phyloP scores from a whole-genome alignment of 306 rosid genomes.

The Quercus dentata region DNA sequence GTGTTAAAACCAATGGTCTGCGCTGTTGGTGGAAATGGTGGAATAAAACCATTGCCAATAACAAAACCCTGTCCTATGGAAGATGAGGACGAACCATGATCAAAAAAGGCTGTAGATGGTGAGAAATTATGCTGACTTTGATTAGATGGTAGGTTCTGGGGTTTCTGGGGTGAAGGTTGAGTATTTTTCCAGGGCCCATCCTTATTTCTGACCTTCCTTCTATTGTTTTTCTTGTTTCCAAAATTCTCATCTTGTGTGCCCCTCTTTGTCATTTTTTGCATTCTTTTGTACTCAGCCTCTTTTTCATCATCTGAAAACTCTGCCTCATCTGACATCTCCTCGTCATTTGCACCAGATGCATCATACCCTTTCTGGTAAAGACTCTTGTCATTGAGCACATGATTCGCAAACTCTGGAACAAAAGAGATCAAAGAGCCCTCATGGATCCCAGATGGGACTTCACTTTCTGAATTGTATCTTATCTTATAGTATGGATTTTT shows the following conservation, averaged over 20 bases:
- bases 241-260: slow-evolving; percentile 47
- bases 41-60: slow-evolving; percentile 30
- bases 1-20: slow-evolving; percentile 30
- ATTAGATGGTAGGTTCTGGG: slow-evolving; percentile 22
- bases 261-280: slow-evolving; percentile 56
- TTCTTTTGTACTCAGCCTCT: slow-evolving; percentile 75
- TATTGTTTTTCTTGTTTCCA: slow-evolving; percentile 38
- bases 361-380: slow-evolving; percentile 86
- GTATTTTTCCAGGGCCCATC: slow-evolving; percentile 24
- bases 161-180: slow-evolving; percentile 19
- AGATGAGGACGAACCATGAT: slow-evolving; percentile 31
- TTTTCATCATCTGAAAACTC: slow-evolving; percentile 97
- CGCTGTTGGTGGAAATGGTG: slow-evolving; percentile 35
- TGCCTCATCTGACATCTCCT: slow-evolving; percentile 62
- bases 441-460: slow-evolving; percentile 56
- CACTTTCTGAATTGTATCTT: slow-evolving; percentile 79
- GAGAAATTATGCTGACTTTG: slow-evolving; percentile 20
- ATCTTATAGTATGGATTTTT: slow-evolving; percentile 75
- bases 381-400: slow-evolving; percentile 69
- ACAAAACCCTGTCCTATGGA: slow-evolving; percentile 35
- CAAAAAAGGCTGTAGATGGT: slow-evolving; percentile 26
- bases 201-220: slow-evolving; percentile 28
- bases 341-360: slow-evolving; percentile 87
- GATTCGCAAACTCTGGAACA: slow-evolving; percentile 73
- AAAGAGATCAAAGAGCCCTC: slow-evolving; percentile 61